Conservation (phyloP, 345 rosid species). For the Eucalyptus melliodora region DNA sequence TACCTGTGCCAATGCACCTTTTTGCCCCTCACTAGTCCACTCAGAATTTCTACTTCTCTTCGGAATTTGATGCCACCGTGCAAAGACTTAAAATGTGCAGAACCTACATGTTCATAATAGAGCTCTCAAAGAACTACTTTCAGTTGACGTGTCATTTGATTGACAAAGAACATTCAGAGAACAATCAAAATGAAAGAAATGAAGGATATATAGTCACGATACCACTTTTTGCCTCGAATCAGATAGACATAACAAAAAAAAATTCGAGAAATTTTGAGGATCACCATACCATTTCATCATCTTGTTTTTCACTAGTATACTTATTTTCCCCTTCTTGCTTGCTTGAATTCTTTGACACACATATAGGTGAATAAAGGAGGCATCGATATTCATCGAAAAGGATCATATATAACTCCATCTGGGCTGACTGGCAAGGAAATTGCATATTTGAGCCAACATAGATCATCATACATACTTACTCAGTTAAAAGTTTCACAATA, state of each 20-base stretch:
- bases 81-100: not conserved
- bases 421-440: not conserved
- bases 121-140: not conserved
- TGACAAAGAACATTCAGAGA: not conserved
- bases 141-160: not conserved
- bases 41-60: not conserved
- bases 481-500: not conserved
- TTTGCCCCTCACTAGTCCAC: not conserved
- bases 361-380: not conserved
- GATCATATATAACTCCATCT: not conserved
- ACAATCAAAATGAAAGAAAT: not conserved
- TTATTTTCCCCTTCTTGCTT: not conserved
- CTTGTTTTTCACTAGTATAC: not conserved
- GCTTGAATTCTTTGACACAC: not conserved
- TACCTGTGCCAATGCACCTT: not conserved
- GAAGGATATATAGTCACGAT: not conserved
- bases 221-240: not conserved
- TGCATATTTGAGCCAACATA: not conserved
- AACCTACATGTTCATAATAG: not conserved
- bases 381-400: not conserved
- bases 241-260: not conserved
- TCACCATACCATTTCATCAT: not conserved
- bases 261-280: not conserved
- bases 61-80: not conserved
- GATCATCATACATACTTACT: not conserved